Conservation (phyloP, 2,329 filamentous ascomycete genomes). For the Teratosphaeria nubilosa region DNA sequence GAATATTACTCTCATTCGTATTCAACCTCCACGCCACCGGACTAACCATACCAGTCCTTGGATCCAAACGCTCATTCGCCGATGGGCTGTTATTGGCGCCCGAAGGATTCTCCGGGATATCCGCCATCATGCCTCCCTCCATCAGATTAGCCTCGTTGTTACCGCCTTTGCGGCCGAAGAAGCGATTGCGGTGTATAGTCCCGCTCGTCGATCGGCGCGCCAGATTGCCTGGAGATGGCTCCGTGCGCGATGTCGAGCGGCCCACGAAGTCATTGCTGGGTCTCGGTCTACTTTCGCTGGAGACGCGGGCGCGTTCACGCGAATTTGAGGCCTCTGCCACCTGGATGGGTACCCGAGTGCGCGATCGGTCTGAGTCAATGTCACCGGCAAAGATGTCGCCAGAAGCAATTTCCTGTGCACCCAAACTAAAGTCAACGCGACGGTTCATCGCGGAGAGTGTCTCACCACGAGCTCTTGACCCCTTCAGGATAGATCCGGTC, state of each 20-base stretch:
- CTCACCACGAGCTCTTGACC: slow-evolving; percentile 43
- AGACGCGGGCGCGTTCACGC: slow-evolving; percentile 15
- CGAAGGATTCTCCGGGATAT: slow-evolving; percentile 25
- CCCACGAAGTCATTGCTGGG: neutral
- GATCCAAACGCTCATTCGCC: slow-evolving; percentile 17
- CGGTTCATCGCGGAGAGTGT: slow-evolving; percentile 49
- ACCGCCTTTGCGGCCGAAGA: slow-evolving; percentile 42
- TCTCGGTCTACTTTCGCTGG: neutral
- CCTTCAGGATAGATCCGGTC: slow-evolving; percentile 42
- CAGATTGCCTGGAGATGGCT: slow-evolving; percentile 14
- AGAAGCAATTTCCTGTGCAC: slow-evolving; percentile 43
- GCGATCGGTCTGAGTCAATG: slow-evolving; percentile 49
- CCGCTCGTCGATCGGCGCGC: slow-evolving; percentile 24
- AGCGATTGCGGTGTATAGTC: slow-evolving; percentile 47
- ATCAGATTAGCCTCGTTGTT: slow-evolving; percentile 22
- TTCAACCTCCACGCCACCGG: slow-evolving; percentile 20
- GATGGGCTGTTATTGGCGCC: neutral
- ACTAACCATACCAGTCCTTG: slow-evolving; percentile 23
- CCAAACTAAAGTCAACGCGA: slow-evolving; percentile 61
- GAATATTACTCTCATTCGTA: slow-evolving; percentile 21
- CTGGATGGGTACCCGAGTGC: slow-evolving; percentile 32
- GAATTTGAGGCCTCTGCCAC: slow-evolving; percentile 28
- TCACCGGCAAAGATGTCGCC: slow-evolving; percentile 50
- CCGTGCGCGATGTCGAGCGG: neutral
- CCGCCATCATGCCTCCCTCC: slow-evolving; percentile 26